Base-by-base conservation (phyloP, 345 rosid species). In the Camelina laxa region DNA sequence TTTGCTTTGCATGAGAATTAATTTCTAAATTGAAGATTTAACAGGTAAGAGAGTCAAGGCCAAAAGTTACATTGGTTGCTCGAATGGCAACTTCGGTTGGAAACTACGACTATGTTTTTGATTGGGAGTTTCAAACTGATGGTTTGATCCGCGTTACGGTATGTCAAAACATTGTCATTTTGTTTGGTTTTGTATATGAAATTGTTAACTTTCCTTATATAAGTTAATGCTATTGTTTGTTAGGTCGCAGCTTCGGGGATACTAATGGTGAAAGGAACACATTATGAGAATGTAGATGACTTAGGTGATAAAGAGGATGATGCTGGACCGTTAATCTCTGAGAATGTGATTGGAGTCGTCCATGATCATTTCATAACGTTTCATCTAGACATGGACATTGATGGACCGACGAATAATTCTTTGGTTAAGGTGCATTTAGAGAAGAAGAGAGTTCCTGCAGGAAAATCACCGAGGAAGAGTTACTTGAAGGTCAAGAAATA, bases 31-130 rank as follows among this genome's bases (percentile, higher is more conserved):
- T 69, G 6, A 31, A 0, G 19, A 36, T 5, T 56, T 20, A 48
- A 81, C 87, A 91, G 96, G 85, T 89, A 58, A 89, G 80, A 67
- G 98, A 93, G 67, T 93, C 76, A 9, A 78, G 97, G 67, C 93
- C 97, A 54, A 93, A 91, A 75, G 97, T 93, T 89, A 93, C 96
- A 3, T 82, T 93, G 59, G 98, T 91, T 64, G 97, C 82, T 44
- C 82, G 98, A 66, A 89, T 93, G 98, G 91, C 84, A 41, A 94
- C 97, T 56, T 87, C 97, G 1, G 98, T 91, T 0, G 98, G 93
- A 21, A 93, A 93, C 48, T 93, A 89, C 45, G 98, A 90, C 63
- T 92, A 92, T 27, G 84, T 92, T 24, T 89, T 92, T 48, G 96
- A 92, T 68, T 92, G 96, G 96, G 98, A 87, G 66, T 91, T 91